These are phyloP conservation scores for Auricularia heimuer DNA, from an alignment of 768 basidiomycete genomes.

Conservation along the genomic window DNA sequence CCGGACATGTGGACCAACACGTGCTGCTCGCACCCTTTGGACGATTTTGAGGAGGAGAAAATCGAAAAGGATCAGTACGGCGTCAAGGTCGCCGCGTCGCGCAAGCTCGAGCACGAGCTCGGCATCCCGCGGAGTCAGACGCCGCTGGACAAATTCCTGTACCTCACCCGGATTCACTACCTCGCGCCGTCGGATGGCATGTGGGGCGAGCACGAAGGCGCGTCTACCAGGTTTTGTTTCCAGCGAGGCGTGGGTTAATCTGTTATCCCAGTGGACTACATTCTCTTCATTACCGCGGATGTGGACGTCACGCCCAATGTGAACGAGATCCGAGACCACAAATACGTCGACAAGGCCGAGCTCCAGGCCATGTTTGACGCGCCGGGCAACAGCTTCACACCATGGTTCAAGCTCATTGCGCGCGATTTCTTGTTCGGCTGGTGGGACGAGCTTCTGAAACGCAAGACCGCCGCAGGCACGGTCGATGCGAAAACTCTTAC, in stretches of 20 bases:
- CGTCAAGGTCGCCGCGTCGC: conserved; percentile 80
- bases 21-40: conserved; percentile 93
- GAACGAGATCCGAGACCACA: conserved; percentile 87
- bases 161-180: conserved; percentile 94
- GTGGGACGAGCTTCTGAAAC: conserved; percentile 85
- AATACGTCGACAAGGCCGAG: conserved; percentile 87
- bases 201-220: conserved; percentile 99
- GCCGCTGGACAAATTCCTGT: conserved; percentile 79
- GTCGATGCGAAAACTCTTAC: conserved; percentile 56
- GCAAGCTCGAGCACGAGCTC: conserved; percentile 94
- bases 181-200: conserved; percentile 84
- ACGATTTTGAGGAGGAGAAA: conserved; percentile 83
- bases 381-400: conserved; percentile 85
- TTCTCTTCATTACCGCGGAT: conserved; percentile 85
- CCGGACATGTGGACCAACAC: conserved; percentile 99
- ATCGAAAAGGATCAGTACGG: conserved; percentile 58
- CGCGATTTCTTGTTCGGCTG: conserved; percentile 95
- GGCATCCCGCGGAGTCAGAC: conserved; percentile 78
- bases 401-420: conserved; percentile 98
- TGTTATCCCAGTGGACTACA: conserved; percentile 75
- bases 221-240: conserved; percentile 7
- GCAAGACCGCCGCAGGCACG: conserved; percentile 45
- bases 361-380: conserved; percentile 85
- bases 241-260: not conserved
- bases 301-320: conserved; percentile 71